Conservation (phyloP, 179 eudicot species). For the Vitellaria paradoxa region DNA sequence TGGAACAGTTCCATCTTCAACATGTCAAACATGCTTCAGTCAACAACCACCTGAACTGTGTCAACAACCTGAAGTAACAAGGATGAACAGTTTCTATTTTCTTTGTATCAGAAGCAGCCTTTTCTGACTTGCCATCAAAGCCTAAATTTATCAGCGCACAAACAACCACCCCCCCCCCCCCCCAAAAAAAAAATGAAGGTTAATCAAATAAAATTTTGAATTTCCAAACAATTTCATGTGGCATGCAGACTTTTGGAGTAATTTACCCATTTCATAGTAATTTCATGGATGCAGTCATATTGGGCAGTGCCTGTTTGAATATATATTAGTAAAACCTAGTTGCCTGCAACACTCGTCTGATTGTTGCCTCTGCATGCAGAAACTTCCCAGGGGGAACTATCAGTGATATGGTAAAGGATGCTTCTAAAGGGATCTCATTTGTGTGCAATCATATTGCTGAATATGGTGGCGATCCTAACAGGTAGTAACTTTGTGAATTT, state of each 20-base stretch:
- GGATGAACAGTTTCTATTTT: background rate
- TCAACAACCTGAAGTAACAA: background rate
- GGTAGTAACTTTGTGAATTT: conserved; percentile 34
- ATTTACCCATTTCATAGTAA: background rate
- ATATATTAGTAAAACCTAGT: background rate
- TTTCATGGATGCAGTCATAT: background rate
- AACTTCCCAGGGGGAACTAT: conserved; percentile 96
- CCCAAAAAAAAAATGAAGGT: background rate
- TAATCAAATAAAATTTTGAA: background rate
- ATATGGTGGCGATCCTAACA: conserved; percentile 95
- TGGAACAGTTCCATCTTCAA: background rate
- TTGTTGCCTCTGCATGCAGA: conserved; percentile 41
- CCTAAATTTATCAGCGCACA: too few relatives aligned
- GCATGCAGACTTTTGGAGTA: background rate
- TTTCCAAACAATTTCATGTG: background rate
- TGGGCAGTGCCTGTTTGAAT: background rate
- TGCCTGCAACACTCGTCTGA: conserved; percentile 17
- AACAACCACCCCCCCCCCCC: too few relatives aligned
- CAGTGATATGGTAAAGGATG: conserved; percentile 85
- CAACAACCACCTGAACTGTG: background rate
- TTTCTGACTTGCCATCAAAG: too few relatives aligned
- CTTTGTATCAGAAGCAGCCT: background rate
- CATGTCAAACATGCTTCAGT: background rate
- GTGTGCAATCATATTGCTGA: conserved; percentile 83
- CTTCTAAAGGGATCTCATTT: conserved; percentile 89